These are phyloP conservation scores for Fusarium scirpi DNA, from an alignment of 2,329 filamentous ascomycete genomes.

Conservation along the genomic window DNA sequence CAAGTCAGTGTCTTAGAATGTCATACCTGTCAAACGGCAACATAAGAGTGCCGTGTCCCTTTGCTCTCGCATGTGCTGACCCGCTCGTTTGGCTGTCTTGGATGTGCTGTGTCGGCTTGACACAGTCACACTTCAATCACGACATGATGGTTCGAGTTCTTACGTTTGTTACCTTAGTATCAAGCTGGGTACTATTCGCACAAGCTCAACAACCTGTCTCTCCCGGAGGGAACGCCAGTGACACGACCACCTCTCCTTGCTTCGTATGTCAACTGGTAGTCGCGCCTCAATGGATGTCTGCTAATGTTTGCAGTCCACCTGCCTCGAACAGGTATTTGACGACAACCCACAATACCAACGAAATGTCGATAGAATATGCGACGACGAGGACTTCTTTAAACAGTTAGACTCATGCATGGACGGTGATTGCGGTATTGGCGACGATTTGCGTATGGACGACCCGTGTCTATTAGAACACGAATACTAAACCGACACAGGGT, in stretches of 20 bases:
- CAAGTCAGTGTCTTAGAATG: background rate
- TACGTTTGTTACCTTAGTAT: background rate
- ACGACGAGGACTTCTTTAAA: background rate
- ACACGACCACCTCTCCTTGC: background rate
- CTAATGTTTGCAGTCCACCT: background rate
- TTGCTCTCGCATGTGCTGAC: no score
- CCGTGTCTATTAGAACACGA: accelerated
- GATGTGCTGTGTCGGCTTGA: accelerated
- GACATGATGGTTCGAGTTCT: background rate
- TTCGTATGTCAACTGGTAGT: background rate
- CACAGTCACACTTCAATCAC: accelerated
- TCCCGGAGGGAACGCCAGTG: background rate
- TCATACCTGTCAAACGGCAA: no score
- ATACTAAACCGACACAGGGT: background rate
- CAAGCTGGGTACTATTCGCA: background rate
- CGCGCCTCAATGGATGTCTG: accelerated
- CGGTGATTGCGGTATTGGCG: background rate
- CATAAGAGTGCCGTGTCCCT: no score
- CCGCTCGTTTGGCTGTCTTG: background rate
- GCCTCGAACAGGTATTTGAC: background rate
- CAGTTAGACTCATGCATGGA: background rate
- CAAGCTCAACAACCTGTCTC: background rate
- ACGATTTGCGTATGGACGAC: accelerated
- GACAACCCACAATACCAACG: background rate
- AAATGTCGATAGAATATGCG: background rate